Conservation (phyloP, 768 basidiomycete genomes). For the Lyophyllum shimeji region DNA sequence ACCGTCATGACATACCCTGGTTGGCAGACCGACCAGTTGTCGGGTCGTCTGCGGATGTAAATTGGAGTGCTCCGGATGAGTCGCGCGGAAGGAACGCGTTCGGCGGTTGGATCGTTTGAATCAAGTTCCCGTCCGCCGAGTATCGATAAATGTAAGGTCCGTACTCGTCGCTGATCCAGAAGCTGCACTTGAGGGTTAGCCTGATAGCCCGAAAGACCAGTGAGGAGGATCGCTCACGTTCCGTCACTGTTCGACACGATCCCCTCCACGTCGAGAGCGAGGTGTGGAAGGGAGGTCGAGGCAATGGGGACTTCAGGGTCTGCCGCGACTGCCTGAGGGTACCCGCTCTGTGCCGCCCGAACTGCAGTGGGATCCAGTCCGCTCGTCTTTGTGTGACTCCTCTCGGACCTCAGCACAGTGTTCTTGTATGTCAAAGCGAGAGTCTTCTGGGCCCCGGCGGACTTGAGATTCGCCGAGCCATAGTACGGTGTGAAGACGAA, state of each 20-base stretch:
- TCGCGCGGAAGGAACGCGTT: constrained; percentile 52
- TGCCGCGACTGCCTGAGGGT: constrained; percentile 26
- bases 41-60: constrained; percentile 49
- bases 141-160: constrained; percentile 65
- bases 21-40: constrained; percentile 54
- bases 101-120: constrained; percentile 60
- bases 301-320: constrained; percentile 50
- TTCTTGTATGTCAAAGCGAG: constrained; percentile 49
- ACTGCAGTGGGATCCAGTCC: constrained; percentile 55
- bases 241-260: constrained; percentile 59
- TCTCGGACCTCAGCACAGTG: constrained; percentile 51
- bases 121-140: constrained; percentile 42
- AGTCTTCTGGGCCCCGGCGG: constrained; percentile 49
- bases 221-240: constrained; percentile 34
- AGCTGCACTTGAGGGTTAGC: constrained; percentile 28
- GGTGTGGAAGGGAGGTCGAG: constrained; percentile 37
- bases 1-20: constrained; percentile 37
- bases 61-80: constrained; percentile 44
- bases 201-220: background rate
- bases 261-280: constrained; percentile 61
- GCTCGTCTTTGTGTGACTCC: constrained; percentile 44
- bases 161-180: constrained; percentile 71
- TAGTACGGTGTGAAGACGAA: constrained; percentile 62
- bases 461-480: constrained; percentile 41
- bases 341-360: constrained; percentile 38